Evolutionary conservation across 306 rosid species (phyloP), one percentile per base, ranked within the genome.

Genomic region (Betula pendula): DNA sequence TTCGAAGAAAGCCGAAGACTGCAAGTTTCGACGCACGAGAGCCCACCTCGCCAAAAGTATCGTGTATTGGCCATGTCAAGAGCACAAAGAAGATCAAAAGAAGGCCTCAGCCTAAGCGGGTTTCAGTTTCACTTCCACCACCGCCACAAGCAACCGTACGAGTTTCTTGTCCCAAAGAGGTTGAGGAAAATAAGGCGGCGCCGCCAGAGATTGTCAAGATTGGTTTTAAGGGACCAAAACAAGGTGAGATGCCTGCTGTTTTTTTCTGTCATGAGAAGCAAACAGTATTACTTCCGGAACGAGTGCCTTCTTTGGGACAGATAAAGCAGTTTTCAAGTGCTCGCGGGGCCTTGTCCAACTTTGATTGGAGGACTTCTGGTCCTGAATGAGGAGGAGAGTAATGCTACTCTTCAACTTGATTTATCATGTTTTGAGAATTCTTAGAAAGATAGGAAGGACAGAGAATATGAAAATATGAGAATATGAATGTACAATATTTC

Each of bases 21-120:
- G 86, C 80, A 6, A 77, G 81, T 44, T 86, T 90, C 33, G 75
- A 81, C 44, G 48, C 85, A 0, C 70, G 38, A 69, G 91, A 90
- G 25, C 96, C 92, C 4, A 20, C 84, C 0, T 90, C 92, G 4
- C 92, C 92, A 0, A 86, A 85, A 77, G 92, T 90, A 19, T 83
- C 96, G 2, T 90, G 92, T 83, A 84, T 88, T 51, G 92, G 90
- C 3, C 86, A 84, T n/a, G 88, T 90, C n/a, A 51, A 78, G 50
- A 3, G 59, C 73, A 83, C 75, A 65, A 82, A 82, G 60, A 80
- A 60, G 62, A 78, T 45, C 49, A 11, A 78, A 56, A 80, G 27
- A 8, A 83, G 75, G 76, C 45, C 8, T 12, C 71, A 77, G 76
- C 45, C 8, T 12, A 73, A 71, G 12, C 73, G 8, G 45, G 73